Base-by-base conservation (phyloP, 2,329 filamentous ascomycete species). In the Chrysosporium queenslandicum region DNA sequence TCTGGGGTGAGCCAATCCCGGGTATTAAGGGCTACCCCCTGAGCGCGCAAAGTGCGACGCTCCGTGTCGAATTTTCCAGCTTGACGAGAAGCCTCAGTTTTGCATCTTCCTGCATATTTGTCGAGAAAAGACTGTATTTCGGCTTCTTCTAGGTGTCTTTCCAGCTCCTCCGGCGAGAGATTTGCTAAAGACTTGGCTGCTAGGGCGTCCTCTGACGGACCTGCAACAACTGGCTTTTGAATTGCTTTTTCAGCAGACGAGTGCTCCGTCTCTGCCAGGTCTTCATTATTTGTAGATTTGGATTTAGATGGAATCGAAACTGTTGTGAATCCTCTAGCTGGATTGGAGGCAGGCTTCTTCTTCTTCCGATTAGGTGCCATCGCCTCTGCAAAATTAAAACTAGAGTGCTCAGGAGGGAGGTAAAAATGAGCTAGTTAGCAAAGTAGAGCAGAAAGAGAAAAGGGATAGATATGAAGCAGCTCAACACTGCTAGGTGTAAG, bases 281-380 rank as follows among this genome's bases (percentile, higher is more conserved):
- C 55, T 41, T 65, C 64, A 40, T 61, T 57, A 39, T 71, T 68
- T 34, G 70, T 64, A 54, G 68, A 57, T 63, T 91, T 88, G 42
- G 79, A 75, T 65, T 90, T 94, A 21, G 88, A 94, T 40, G 89
- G 87, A 55, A 94, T 79, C 1, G 91, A 97, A 11, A 87, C 94
- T 4, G 92, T 98, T 58, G 91, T 88, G 71, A 96, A 94, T 16
- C 90, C 92, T 68, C 92, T 79, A 36, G 89, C 88, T 55, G 90
- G 87, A 69, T 96, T 97, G 29, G 84, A 80, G 23, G 81, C 80
- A 52, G 86, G 78, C 78, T 96, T 97, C 76, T 88, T 94, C 74
- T 96, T 95, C 27, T 57, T 58, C 21, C 54, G 55, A 40, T 52
- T 55, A 11, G 56, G 56, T 34, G 56, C 48, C 56, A 58, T 58